These are phyloP conservation scores for Colletotrichum gigasporum DNA, from an alignment of 2,329 filamentous ascomycete genomes.

Conservation along the genomic window DNA sequence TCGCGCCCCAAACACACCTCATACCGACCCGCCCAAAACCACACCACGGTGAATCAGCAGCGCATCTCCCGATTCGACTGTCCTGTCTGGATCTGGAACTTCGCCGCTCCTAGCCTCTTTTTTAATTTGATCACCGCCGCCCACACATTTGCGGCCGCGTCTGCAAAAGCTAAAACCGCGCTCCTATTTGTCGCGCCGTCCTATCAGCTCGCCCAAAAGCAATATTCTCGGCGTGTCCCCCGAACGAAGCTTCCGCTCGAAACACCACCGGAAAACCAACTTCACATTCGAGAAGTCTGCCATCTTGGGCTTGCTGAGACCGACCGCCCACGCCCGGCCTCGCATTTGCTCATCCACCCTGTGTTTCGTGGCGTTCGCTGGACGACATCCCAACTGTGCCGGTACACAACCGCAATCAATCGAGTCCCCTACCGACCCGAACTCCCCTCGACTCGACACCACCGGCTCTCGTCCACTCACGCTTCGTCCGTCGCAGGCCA, in stretches of 20 bases:
- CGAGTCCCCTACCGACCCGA: constrained; percentile 11
- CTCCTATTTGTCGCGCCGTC: constrained; percentile 22
- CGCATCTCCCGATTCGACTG: constrained; percentile 10
- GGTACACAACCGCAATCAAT: not conserved
- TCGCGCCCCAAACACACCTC: not conserved
- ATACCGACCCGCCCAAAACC: not conserved
- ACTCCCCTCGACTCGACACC: constrained; percentile 9
- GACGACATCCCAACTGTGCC: constrained; percentile 27
- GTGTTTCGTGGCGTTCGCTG: constrained; percentile 31
- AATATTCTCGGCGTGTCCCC: constrained; percentile 16
- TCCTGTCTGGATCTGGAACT: constrained; percentile 29
- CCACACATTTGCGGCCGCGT: constrained; percentile 30
- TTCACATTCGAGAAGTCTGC: constrained; percentile 29
- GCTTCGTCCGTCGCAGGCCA: too few relatives aligned
- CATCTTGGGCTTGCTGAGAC: constrained; percentile 18
- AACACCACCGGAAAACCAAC: constrained; percentile 29
- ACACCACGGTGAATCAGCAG: not conserved
- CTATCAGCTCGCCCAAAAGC: constrained; percentile 25
- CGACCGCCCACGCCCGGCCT: not conserved
- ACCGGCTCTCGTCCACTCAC: not conserved
- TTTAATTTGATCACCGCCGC: constrained; percentile 30
- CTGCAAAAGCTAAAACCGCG: constrained; percentile 29
- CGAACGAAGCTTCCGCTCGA: constrained; percentile 29
- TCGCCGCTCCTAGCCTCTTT: constrained; percentile 28
- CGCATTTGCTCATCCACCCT: not conserved